Base-by-base conservation (phyloP, 202 grass and related monocot species). In the Digitaria exilis region DNA sequence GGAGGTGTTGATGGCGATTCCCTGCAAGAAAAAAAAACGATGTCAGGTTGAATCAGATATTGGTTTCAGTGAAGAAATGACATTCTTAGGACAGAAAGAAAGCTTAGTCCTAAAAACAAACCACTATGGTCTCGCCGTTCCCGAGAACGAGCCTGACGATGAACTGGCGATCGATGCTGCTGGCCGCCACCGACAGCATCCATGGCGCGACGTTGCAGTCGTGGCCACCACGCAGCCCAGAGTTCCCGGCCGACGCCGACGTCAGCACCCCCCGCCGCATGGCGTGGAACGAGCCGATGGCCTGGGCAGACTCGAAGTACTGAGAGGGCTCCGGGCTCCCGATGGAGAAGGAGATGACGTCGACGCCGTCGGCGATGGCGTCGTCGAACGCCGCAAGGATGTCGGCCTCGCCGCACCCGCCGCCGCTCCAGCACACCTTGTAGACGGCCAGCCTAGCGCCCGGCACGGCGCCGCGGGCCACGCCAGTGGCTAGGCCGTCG, bases 181-280 rank as follows among this genome's bases (percentile, higher is more conserved):
- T 88, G 5, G 88, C 91, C 0, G 80, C 85, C 7, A 87, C 52
- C 2, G 83, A 78, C 24, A 91, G 14, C 17, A 94, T 69, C 89
- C 89, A 91, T 18, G 92, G 92, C 26, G 92, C 86, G 14, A 88
- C 86, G 29, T 94, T 90, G 22, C 26, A 3, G 37, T 81, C 80
- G 6, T 2, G 28, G 0, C 85, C 70, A 32, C 71, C 71, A 0
- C 0, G 0, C 0, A 22, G 24, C 37, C 2, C 78, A 0, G 21
- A 7, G 67, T 91, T 94, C 1, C 87, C 91, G 3, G 80, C 88
- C 0, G 77, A 0, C 0, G 87, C 16, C 0, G 82, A 80, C 6
- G 82, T 71, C 54, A 90, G 24, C 43, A 87, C 70, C 1, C 91
- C 81, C 5, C 71, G 54, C 45, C 24, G 72, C 80, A 90, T 79